Base-by-base conservation (phyloP, 768 basidiomycete species). In the Guyanaporus albipodus region DNA sequence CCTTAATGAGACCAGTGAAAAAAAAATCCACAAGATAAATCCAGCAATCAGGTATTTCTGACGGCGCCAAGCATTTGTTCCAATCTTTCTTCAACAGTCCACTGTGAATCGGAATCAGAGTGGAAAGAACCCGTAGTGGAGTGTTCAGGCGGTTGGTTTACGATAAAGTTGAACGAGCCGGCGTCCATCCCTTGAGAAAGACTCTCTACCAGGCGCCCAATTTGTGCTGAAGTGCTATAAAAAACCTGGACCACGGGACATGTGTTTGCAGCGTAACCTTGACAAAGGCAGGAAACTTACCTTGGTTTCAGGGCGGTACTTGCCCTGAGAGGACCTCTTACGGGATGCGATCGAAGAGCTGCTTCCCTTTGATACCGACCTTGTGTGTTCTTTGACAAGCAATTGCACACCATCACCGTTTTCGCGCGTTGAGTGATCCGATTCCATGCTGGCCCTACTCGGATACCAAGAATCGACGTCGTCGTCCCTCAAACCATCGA, bases 181-280 rank as follows among this genome's bases (percentile, higher is more conserved):
- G 87, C 74, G 53, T 92, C 90, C 72, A 82, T 80, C 26, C 82
- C 85, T 62, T 83, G 83, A 38, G 89, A 90, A 61, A 92, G 79
- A 57, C 70, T 80, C 61, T 92, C 90, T 47, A 92, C 89, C 49
- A 92, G 74, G 55, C 82, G 85, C 34, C 85, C 87, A 62, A 92
- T 91, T 51, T 90, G 83, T 33, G 81, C 78, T 19, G 85, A 74
- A 15, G 87, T 80, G 55, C 83, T 57, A 49, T 59, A 57, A 63
- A 59, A 69, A 60, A 67, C 60, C 58, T 56, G 41, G n/a, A 46
- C 29, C 42, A 23, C 45, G 23, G 43, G 34, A 49, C 22, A 38
- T 63, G 36, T 40, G 48, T 32, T 50, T 33, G 19, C 37, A 44
- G 27, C 15, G 31, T 14, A 38, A 48, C 28, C 46, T 12, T 32